Evolutionary conservation across 106 monocot species (phyloP).

Genomic region (Dioscorea alata): DNA sequence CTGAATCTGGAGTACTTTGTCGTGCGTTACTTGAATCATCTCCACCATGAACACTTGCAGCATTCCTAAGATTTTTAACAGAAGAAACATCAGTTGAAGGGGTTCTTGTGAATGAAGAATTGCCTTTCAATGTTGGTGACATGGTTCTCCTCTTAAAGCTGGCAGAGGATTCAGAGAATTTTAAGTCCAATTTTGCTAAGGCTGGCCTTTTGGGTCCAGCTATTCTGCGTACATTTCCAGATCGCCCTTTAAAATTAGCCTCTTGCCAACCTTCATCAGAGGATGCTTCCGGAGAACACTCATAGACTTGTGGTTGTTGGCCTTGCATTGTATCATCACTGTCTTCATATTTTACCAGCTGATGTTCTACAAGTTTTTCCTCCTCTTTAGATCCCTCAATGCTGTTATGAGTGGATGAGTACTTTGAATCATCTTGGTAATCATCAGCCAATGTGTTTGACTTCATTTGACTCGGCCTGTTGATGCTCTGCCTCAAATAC

Average conservation of each 20-base stretch:
- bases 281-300: conserved; percentile 33
- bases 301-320: conserved; percentile 4
- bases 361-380: conserved; percentile 7
- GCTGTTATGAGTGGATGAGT: neutral
- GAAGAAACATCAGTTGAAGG: conserved; percentile 13
- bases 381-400: conserved; percentile 6
- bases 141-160: conserved; percentile 28
- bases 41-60: neutral
- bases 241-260: conserved; percentile 58
- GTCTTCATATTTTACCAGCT: conserved; percentile 22
- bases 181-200: conserved; percentile 37
- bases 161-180: conserved; percentile 21
- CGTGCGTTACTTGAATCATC: conserved; percentile 7
- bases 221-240: conserved; percentile 28
- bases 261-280: conserved; percentile 98
- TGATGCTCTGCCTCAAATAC: conserved; percentile 34
- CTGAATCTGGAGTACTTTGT: conserved; percentile 12
- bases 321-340: neutral
- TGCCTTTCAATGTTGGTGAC: conserved; percentile 21
- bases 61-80: conserved; percentile 8
- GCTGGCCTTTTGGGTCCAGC: conserved; percentile 22
- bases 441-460: conserved; percentile 17
- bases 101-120: conserved; percentile 6
- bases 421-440: conserved; percentile 7
- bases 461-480: conserved; percentile 32